Base-by-base conservation (phyloP, 2,329 filamentous ascomycete genomes). In the Sporothrix phasma region DNA sequence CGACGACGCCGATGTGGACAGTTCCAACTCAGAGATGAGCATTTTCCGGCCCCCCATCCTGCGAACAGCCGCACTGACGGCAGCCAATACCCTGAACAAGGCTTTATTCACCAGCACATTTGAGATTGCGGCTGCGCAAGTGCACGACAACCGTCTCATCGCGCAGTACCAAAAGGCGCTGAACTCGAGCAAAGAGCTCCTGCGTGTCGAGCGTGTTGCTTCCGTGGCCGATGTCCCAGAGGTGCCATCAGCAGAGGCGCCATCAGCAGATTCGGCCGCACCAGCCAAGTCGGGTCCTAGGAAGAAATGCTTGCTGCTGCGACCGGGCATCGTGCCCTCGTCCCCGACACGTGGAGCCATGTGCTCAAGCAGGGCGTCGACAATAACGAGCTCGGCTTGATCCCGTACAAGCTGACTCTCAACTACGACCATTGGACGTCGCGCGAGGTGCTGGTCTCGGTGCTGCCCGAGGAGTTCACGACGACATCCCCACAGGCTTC, bases 401-500 rank as follows among this genome's bases (percentile, higher is more conserved):
- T 92, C 1, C 88, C 90, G 1, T 97, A 88, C 74, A 81, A 89
- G 66, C 76, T 97, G 64, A 77, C 83, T 41, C 80, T 97, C 65
- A 85, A 88, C 69, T 99, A 99, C 76, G 83, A 88, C 70, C 87
- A 92, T 75, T 97, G 92, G 90, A 88, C 80, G 60, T 93, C 95
- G 73, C 80, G 88, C 89, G 92, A 97, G 69, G 88, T 99, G 45
- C 89, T 97, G 72, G 80, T 80, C 58, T 85, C 90, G 3, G 84
- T 97, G 63, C 80, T 99, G 0, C 92, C 92, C 0, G 86, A 92
- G 68, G 87, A 90, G 56, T 80, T 26, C 85, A 92, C 68, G 86
- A 88, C 46, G 92, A 95, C 69, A 86, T 94, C 37, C 93, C 92
- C 2, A 84, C 85, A 37, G 91, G 92, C 58, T 97, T 96, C 78